These are phyloP conservation scores for Hibiscus syriacus DNA, from an alignment of 345 rosid species.

Conservation along the genomic window DNA sequence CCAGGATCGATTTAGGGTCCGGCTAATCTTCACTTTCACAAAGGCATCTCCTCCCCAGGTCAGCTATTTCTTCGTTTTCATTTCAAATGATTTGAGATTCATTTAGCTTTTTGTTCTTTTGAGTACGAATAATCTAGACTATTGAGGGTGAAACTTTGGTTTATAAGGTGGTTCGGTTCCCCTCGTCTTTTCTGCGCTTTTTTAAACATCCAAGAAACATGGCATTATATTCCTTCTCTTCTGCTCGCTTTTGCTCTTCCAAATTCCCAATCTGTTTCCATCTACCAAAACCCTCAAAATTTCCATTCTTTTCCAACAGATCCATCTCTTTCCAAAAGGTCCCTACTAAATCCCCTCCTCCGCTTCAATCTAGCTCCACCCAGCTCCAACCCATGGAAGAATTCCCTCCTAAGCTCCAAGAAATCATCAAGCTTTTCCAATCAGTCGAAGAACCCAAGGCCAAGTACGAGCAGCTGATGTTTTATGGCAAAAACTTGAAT, in stretches of 20 bases:
- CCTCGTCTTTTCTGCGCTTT: not conserved
- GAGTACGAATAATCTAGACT: not conserved
- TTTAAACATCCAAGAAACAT: not conserved
- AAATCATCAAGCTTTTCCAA: conserved; percentile 75
- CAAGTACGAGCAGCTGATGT: conserved; percentile 79
- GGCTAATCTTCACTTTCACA: not conserved
- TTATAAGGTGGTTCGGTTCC: not conserved
- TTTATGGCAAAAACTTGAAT: conserved; percentile 66
- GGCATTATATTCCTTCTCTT: conserved; percentile 17
- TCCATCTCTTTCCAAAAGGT: conserved; percentile 38
- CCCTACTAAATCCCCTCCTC: conserved; percentile 16
- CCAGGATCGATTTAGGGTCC: not conserved
- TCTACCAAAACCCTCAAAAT: conserved; percentile 17
- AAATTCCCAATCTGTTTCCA: conserved; percentile 25
- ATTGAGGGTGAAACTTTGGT: not conserved
- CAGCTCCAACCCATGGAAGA: conserved; percentile 65
- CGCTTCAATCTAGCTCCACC: conserved; percentile 20
- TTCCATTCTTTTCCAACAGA: conserved; percentile 22
- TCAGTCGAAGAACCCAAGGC: conserved; percentile 66
- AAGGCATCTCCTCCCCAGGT: not conserved
- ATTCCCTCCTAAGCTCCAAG: conserved; percentile 83
- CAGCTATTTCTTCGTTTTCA: not conserved
- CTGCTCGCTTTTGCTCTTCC: conserved; percentile 31
- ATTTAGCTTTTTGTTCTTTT: not conserved
- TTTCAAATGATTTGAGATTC: not conserved